Conservation (phyloP, 2,329 filamentous ascomycete genomes). For the Stylonectria norvegica region DNA sequence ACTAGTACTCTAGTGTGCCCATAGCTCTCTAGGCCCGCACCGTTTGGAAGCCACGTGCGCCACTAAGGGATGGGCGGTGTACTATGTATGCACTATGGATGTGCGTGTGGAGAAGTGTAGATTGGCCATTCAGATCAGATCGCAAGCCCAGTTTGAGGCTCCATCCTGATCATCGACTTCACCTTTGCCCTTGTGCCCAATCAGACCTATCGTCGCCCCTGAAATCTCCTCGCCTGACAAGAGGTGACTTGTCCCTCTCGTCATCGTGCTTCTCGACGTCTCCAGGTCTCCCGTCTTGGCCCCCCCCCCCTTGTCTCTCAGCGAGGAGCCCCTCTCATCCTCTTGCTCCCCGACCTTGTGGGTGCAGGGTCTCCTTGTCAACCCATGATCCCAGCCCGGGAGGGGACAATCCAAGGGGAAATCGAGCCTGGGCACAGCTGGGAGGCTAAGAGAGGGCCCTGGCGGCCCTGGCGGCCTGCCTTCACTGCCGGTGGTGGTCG, state of each 20-base stretch:
- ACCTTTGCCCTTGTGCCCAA: constrained; percentile 11
- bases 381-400: constrained; percentile 16
- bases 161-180: constrained; percentile 15
- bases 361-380: neutral
- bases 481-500: no score
- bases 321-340: constrained; percentile 14
- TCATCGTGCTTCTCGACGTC: constrained; percentile 14
- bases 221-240: constrained; percentile 10
- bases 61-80: constrained; percentile 20
- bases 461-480: no score
- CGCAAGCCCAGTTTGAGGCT: constrained; percentile 16
- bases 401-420: constrained; percentile 3
- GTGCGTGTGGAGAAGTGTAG: constrained; percentile 22
- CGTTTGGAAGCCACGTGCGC: constrained; percentile 29
- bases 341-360: constrained; percentile 16
- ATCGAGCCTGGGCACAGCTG: neutral
- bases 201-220: constrained; percentile 13
- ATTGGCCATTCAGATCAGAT: constrained; percentile 25
- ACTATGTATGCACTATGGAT: no score
- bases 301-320: constrained; percentile 13
- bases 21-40: constrained; percentile 29
- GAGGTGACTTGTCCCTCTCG: constrained; percentile 10
- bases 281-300: no score
- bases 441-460: constrained; percentile 5
- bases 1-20: constrained; percentile 10